Percentiles rank a stretch among this genome's conserved stretches.
These are phyloP conservation scores for Diplodia seriata DNA, from an alignment of 2,329 filamentous ascomycete genomes.

Conservation along the genomic window DNA sequence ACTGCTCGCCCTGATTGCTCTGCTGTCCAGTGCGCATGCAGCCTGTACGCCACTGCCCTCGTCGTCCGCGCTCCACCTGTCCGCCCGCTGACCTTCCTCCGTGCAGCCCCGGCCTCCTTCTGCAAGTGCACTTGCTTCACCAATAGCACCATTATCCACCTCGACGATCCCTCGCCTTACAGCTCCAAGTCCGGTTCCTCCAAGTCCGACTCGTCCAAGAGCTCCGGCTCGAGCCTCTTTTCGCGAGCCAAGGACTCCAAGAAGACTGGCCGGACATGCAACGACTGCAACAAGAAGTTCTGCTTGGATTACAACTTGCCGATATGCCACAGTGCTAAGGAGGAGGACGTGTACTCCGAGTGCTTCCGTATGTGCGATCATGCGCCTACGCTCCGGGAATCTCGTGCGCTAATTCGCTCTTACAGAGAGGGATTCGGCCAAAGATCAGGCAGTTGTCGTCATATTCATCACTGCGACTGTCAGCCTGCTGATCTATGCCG, in stretches of 20 bases:
- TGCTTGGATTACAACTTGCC: slow-evolving; percentile 66
- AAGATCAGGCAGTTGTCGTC: slow-evolving; percentile 70
- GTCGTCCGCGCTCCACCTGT: neutral
- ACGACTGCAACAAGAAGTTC: slow-evolving; percentile 72
- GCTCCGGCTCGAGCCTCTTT: slow-evolving; percentile 16
- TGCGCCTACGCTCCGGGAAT: slow-evolving; percentile 21
- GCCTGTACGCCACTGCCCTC: slow-evolving; percentile 47
- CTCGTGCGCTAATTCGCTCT: slow-evolving; percentile 23
- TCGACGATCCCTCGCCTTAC: slow-evolving; percentile 55
- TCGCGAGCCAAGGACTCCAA: slow-evolving; percentile 11
- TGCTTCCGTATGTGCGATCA: slow-evolving; percentile 64
- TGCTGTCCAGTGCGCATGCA: slow-evolving; percentile 51
- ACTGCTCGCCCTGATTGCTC: slow-evolving; percentile 39
- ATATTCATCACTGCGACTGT: slow-evolving; percentile 70
- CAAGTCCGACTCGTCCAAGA: slow-evolving; percentile 7
- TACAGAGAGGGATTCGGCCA: slow-evolving; percentile 68
- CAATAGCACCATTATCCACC: slow-evolving; percentile 72
- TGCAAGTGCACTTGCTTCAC: slow-evolving; percentile 75
- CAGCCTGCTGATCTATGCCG: slow-evolving; percentile 66
- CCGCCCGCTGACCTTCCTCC: slow-evolving; percentile 21
- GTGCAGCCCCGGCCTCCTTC: slow-evolving; percentile 64
- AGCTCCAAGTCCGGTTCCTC: slow-evolving; percentile 25
- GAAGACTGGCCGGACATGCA: slow-evolving; percentile 58
- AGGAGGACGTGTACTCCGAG: slow-evolving; percentile 69
- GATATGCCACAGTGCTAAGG: slow-evolving; percentile 66